Percentiles rank a stretch among this genome's conserved stretches.
These are phyloP conservation scores for Heimioporus sp. DNA, from an alignment of 768 basidiomycete species.

Conservation along the genomic window DNA sequence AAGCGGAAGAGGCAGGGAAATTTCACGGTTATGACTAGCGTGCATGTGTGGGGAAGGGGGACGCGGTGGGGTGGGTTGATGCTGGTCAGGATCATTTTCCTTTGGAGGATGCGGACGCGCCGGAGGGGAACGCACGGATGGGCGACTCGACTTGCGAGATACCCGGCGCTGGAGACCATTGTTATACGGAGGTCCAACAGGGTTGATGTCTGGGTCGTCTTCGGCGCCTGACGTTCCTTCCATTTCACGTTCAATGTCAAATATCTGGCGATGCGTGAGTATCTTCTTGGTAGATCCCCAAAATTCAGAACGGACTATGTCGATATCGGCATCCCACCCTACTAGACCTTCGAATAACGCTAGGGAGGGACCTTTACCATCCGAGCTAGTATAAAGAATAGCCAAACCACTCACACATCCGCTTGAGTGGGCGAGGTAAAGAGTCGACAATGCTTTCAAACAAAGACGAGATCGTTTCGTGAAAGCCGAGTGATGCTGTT, in stretches of 20 bases:
- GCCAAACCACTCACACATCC: conserved; percentile 55
- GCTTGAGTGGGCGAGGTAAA: conserved; percentile 71
- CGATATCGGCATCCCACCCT: conserved; percentile 73
- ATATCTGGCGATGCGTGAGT: conserved; percentile 48
- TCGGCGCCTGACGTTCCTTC: conserved; percentile 6
- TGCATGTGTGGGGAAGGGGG: conserved; percentile 8
- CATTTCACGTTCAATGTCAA: conserved; percentile 71
- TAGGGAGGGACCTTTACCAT: conserved; percentile 26
- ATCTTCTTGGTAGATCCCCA: neutral
- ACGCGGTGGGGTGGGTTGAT: neutral
- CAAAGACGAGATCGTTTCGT: conserved; percentile 67
- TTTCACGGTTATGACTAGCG: conserved; percentile 10
- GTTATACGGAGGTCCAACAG: conserved; percentile 15
- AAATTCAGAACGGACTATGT: conserved; percentile 47
- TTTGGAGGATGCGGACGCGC: conserved; percentile 19
- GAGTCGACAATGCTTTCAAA: conserved; percentile 71
- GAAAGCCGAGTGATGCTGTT: conserved; percentile 60
- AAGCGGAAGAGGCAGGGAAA: conserved; percentile 11
- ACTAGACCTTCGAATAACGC: conserved; percentile 78
- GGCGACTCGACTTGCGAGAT: conserved; percentile 33
- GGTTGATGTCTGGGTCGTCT: conserved; percentile 2
- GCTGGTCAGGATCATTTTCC: conserved; percentile 14
- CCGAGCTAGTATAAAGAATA: neutral
- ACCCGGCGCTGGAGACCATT: conserved; percentile 25
- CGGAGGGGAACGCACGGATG: conserved; percentile 26